Evolutionary conservation across 768 basidiomycete genomes (phyloP), one percentile per base, ranked within the genome.

Genomic region (Hypholoma sublateritium): DNA sequence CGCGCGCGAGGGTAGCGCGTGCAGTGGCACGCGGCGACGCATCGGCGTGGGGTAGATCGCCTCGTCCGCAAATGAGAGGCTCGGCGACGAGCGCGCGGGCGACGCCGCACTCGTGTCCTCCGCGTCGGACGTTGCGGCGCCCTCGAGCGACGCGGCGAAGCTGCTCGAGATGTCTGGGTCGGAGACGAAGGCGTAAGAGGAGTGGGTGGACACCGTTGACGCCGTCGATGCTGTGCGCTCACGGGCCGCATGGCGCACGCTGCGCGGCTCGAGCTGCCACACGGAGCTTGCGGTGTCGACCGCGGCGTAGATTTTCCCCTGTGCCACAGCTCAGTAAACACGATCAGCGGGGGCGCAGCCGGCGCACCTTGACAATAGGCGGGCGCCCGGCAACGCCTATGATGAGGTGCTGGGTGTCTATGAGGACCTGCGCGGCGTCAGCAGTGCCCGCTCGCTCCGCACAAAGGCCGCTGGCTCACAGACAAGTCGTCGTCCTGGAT

Each of bases 101-200:
- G 90, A 88, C 1, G 85, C 67, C 11, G 74, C 75, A 39, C 74
- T 55, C 11, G 62, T 68, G 59, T 91, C 89, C 54, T 92, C 91
- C 13, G 77, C 76, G 57, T 93, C 91, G 21, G 91, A 91, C 11
- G 80, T 79, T 24, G 84, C 85, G 13, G 77, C 85, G 61, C 87
- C 88, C 66, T 90, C 91, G 3, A 92, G 78, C 25, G 90, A 92
- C 5, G 88, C 89, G 1, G 89, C 88, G 61, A 92, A 91, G 67
- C 87, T 89, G 71, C 89, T 91, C 4, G 90, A 90, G 50, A 92
- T 87, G 61, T 93, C 91, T 2, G 84, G 85, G 62, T 93, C 91
- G n/a, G 91, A 91, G 8, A 93, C 78, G 55, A 91, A 79, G 4
- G 91, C 90, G 63, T 85, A 93, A 0, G 91, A 93, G 17, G 91